Percentiles rank a stretch among this genome's conserved stretches.
phyloP scores from a whole-genome alignment of 371 early-diverging fungal genomes.

The Mucor ambiguus region DNA sequence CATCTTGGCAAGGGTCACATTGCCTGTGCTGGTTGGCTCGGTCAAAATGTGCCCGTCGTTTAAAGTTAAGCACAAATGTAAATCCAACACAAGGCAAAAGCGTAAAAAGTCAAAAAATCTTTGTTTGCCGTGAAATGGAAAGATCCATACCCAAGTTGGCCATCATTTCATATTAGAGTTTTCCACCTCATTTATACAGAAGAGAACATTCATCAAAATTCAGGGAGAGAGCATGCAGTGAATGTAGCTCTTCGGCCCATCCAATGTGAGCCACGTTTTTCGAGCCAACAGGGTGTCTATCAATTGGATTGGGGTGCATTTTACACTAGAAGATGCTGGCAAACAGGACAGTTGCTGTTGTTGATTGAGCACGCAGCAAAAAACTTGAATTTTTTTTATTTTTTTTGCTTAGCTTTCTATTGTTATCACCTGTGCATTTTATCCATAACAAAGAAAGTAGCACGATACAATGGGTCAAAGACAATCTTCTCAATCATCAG shows the following conservation, averaged over 20 bases:
- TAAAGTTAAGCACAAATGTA: no score
- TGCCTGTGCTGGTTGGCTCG: background rate
- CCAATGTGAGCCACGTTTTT: background rate
- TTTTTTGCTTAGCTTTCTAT: background rate
- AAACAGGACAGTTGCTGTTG: background rate
- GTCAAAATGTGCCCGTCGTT: background rate
- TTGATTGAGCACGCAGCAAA: constrained; percentile 3
- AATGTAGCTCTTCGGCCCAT: background rate
- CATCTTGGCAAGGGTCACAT: background rate
- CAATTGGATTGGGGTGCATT: background rate
- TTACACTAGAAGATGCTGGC: constrained; percentile 1
- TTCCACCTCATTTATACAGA: background rate
- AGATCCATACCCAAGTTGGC: no score
- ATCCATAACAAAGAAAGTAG: background rate
- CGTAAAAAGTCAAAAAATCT: no score
- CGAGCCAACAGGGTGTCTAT: background rate
- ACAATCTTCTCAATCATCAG: constrained; percentile 19
- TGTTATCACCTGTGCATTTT: background rate
- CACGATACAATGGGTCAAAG: constrained; percentile 23
- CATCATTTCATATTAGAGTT: background rate
- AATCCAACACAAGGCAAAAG: no score
- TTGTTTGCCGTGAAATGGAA: no score
- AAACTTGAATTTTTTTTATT: background rate
- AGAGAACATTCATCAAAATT: background rate
- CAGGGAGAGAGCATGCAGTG: background rate